phyloP scores from a whole-genome alignment of 2,329 filamentous ascomycete genomes.

The Phaeosphaeriaceae sp. region DNA sequence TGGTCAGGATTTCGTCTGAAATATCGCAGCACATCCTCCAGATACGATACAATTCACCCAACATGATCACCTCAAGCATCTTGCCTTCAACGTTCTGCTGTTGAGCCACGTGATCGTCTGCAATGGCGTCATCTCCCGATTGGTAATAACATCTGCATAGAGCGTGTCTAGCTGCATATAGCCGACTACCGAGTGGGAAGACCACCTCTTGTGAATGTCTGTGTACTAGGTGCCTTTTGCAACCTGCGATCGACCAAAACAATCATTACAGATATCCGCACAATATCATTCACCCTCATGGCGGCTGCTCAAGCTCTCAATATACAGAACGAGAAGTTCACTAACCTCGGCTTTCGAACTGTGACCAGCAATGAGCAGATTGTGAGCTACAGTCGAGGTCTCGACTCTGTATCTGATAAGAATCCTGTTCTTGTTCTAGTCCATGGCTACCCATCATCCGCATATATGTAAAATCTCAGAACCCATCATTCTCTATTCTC shows the following conservation, averaged over 20 bases:
- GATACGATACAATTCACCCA: not conserved
- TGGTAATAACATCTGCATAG: not conserved
- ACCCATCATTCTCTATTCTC: not conserved
- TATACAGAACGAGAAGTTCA: constrained; percentile 40
- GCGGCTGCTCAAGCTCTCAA: constrained; percentile 26
- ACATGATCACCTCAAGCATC: not conserved
- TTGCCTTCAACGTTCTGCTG: not conserved
- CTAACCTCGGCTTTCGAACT: constrained; percentile 35
- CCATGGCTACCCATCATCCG: constrained; percentile 44
- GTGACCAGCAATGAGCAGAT: constrained; percentile 37
- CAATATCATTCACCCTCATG: constrained; percentile 14
- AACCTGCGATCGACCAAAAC: no score
- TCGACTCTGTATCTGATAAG: constrained; percentile 29
- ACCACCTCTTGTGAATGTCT: not conserved
- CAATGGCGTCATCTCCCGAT: constrained; percentile 17
- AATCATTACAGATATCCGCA: not conserved
- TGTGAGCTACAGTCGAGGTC: constrained; percentile 32
- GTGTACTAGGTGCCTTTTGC: not conserved
- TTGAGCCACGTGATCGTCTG: constrained; percentile 6
- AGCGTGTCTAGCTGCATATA: constrained; percentile 2
- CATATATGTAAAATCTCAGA: constrained; percentile 30
- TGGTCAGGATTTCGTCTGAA: not conserved
- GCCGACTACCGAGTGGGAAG: not conserved
- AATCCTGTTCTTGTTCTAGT: constrained; percentile 42
- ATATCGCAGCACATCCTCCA: constrained; percentile 8